Percentiles rank a stretch among this genome's conserved stretches.
Conservation (phyloP, 2,329 filamentous ascomycete genomes). For the Exserohilum rostratum region DNA sequence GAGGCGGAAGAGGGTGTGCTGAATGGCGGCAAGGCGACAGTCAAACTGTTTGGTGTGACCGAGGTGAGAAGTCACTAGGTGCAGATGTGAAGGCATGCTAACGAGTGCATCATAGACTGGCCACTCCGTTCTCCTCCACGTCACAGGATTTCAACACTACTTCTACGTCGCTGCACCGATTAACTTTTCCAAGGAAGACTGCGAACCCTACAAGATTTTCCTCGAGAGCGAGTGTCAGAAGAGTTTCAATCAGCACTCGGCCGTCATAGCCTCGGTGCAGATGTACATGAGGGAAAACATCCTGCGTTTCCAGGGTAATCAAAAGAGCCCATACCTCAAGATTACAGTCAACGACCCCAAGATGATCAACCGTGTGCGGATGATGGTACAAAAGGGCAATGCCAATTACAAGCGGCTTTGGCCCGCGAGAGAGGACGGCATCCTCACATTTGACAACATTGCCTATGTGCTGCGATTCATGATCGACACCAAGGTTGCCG, state of each 20-base stretch:
- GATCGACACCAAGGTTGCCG: slow-evolving; percentile 92
- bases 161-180: slow-evolving; percentile 90
- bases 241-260: slow-evolving; percentile 62
- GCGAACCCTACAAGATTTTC: slow-evolving; percentile 76
- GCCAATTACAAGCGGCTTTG: slow-evolving; percentile 93
- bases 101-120: slow-evolving; percentile 58
- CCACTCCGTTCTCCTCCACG: slow-evolving; percentile 92
- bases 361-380: slow-evolving; percentile 76
- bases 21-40: slow-evolving; percentile 73
- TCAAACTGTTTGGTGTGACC: slow-evolving; percentile 94
- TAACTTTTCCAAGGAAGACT: slow-evolving; percentile 78
- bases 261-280: slow-evolving; percentile 78
- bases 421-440: slow-evolving; percentile 66
- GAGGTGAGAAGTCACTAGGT: slow-evolving; percentile 57
- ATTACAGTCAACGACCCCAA: slow-evolving; percentile 92
- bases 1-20: slow-evolving; percentile 90
- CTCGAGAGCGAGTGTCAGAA: slow-evolving; percentile 77
- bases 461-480: slow-evolving; percentile 96
- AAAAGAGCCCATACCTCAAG: slow-evolving; percentile 89
- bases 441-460: slow-evolving; percentile 94
- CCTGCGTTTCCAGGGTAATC: slow-evolving; percentile 92
- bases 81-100: slow-evolving; percentile 9
- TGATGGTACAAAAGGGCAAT: slow-evolving; percentile 72
- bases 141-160: slow-evolving; percentile 95
- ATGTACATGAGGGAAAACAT: slow-evolving; percentile 88